Conservation (phyloP, 495 filamentous ascomycete genomes). For the Trichodelitschia bisporula region DNA sequence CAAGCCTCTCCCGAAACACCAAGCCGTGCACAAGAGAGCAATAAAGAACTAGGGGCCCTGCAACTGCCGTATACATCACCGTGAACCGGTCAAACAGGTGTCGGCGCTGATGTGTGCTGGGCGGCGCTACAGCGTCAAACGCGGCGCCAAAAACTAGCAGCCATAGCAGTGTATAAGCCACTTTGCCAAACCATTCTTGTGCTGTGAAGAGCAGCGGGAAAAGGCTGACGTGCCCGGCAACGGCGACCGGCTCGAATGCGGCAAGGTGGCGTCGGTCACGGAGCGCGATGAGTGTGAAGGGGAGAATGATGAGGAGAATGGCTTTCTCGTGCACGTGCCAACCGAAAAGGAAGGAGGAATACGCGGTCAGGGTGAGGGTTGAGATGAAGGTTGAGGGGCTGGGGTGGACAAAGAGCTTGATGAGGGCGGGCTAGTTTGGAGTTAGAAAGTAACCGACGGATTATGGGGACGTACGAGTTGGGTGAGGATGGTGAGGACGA, state of each 20-base stretch:
- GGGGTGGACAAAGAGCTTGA: conserved; percentile 60
- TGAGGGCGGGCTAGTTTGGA: conserved; percentile 31
- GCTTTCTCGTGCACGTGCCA: conserved; percentile 99
- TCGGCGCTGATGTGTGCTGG: conserved; percentile 32
- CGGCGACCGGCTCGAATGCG: conserved; percentile 76
- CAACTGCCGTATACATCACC: conserved; percentile 63
- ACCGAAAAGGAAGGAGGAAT: conserved; percentile 88
- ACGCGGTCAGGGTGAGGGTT: conserved; percentile 81
- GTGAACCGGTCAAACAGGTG: conserved; percentile 79
- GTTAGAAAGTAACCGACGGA: conserved; percentile 5
- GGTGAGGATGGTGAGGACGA: conserved; percentile 58
- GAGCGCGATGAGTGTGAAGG: conserved; percentile 82
- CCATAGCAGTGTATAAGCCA: conserved; percentile 82
- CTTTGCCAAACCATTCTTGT: conserved; percentile 80
- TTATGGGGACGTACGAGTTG: conserved; percentile 32
- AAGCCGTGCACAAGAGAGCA: conserved; percentile 63
- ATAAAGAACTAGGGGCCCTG: conserved; percentile 75
- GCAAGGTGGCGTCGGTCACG: conserved; percentile 78
- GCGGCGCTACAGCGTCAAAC: conserved; percentile 71
- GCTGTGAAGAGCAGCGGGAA: conserved; percentile 87
- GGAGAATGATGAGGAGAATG: conserved; percentile 79
- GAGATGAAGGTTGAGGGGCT: conserved; percentile 75
- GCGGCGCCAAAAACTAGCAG: conserved; percentile 59
- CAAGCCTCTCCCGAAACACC: conserved; percentile 57
- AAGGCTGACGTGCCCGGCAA: conserved; percentile 82